Percentiles rank a stretch among this genome's conserved stretches.
Conservation (phyloP, 805 yeast species). For the Diddensiella caesifluorescens region DNA sequence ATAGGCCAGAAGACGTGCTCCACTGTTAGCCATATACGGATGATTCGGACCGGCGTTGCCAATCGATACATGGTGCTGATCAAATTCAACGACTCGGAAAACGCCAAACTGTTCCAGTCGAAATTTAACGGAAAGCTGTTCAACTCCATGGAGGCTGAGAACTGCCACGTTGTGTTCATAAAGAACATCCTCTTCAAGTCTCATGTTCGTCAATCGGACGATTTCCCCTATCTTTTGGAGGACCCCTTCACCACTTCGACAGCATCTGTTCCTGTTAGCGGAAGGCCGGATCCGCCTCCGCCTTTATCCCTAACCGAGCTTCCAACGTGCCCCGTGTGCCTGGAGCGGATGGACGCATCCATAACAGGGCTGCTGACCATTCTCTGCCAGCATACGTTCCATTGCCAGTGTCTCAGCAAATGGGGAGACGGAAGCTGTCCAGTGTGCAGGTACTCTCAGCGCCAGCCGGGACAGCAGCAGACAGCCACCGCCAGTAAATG, state of each 20-base stretch:
- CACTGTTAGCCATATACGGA: conserved; percentile 62
- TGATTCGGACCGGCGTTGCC: conserved; percentile 59
- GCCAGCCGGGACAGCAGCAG: conserved; percentile 8
- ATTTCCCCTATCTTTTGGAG: conserved; percentile 61
- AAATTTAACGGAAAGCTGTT: conserved; percentile 67
- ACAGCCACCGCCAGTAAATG: conserved; percentile 15
- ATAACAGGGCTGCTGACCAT: conserved; percentile 79
- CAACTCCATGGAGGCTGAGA: conserved; percentile 84
- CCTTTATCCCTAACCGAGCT: conserved; percentile 46
- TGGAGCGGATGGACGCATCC: conserved; percentile 79
- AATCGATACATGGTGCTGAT: conserved; percentile 71
- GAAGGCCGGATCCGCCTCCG: conserved; percentile 22
- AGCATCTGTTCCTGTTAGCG: not conserved
- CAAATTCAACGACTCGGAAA: conserved; percentile 55
- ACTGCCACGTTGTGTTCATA: conserved; percentile 72
- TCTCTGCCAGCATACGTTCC: conserved; percentile 91
- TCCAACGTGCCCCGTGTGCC: conserved; percentile 90
- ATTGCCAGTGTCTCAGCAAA: conserved; percentile 78
- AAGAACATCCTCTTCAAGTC: conserved; percentile 48
- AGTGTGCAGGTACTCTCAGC: conserved; percentile 69
- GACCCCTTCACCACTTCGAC: conserved; percentile 60
- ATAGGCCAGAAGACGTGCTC: conserved; percentile 58
- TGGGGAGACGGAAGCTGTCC: conserved; percentile 93
- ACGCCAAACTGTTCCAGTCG: conserved; percentile 61
- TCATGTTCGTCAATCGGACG: conserved; percentile 26